Evolutionary conservation across 2,329 filamentous ascomycete species (phyloP), one percentile per base, ranked within the genome.

Genomic region (Sphaerulina musiva): DNA sequence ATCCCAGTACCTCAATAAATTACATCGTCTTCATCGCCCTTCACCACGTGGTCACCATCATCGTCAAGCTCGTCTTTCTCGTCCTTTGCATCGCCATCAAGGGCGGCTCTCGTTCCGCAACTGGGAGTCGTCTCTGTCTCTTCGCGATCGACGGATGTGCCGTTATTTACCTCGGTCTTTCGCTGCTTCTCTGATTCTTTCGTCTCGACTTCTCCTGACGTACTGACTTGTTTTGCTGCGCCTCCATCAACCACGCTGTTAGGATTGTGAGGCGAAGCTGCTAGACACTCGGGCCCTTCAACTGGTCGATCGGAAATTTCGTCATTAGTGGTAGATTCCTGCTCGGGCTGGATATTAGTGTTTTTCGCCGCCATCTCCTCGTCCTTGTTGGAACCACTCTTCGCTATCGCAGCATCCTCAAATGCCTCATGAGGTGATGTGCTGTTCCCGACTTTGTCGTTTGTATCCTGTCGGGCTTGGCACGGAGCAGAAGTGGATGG

Each of bases 11-110:
- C 44, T 80, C 75, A 95, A 74, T 95, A 95, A 56, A 95, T 92
- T 50, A 95, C 89, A 63, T 86, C 90, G 66, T 95, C 90, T 74
- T 96, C 90, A 56, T 89, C 88, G 51, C 86, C 87, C 70, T 89
- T 87, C 51, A 93, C 83, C 61, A 95, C 78, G 53, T 92, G 84
- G 65, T 91, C 87, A 50, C 83, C 86, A 48, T 80, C 79, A 58
- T 89, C 84, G 26, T 51, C 48, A 29, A 44, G 4, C 7, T 45
- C 48, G 64, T 91, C 86, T 79, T 62, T 58, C 41, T 68, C 62
- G 44, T 63, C 57, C 26, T 64, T 46, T 14, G 55, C 23, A 17
- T 60, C 59, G 31, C 60, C 64, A 51, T 58, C 54, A 10, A 47
- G 26, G 23, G 31, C 46, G 2, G 57, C 38, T 20, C 23, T 32